Conservation (phyloP, 176 grass and related monocot genomes). For the Elymus sibiricus region DNA sequence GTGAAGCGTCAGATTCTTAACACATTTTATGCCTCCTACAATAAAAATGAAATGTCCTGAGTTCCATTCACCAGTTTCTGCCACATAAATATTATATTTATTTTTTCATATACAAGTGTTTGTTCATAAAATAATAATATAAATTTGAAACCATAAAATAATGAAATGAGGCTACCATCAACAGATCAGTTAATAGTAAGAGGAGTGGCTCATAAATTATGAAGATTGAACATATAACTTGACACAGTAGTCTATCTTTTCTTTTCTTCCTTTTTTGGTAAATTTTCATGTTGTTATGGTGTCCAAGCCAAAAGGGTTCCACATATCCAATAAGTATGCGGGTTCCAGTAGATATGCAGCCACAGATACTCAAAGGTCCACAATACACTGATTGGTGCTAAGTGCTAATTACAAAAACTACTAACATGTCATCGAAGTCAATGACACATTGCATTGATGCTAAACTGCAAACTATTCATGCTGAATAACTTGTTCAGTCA, state of each 20-base stretch:
- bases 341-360: not conserved
- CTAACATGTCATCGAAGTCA: not conserved
- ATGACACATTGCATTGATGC: not conserved
- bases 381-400: not conserved
- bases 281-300: not conserved
- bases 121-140: not conserved
- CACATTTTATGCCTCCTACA: conserved; percentile 88
- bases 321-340: not conserved
- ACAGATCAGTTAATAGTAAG: conserved; percentile 16
- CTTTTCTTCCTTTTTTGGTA: not conserved
- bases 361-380: not conserved
- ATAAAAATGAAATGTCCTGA: conserved; percentile 15
- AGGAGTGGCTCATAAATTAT: not conserved
- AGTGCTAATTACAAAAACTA: not conserved
- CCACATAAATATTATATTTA: not conserved
- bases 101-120: not conserved
- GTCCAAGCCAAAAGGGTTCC: not conserved
- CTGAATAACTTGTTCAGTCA: not conserved
- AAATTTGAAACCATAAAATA: conserved; percentile 25
- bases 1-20: conserved; percentile 93
- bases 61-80: conserved; percentile 13
- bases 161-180: not conserved
- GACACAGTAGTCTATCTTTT: not conserved
- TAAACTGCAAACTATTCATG: not conserved
- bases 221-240: not conserved